These are phyloP conservation scores for Teratosphaeria viscida DNA, from an alignment of 2,329 filamentous ascomycete genomes.

Conservation along the genomic window DNA sequence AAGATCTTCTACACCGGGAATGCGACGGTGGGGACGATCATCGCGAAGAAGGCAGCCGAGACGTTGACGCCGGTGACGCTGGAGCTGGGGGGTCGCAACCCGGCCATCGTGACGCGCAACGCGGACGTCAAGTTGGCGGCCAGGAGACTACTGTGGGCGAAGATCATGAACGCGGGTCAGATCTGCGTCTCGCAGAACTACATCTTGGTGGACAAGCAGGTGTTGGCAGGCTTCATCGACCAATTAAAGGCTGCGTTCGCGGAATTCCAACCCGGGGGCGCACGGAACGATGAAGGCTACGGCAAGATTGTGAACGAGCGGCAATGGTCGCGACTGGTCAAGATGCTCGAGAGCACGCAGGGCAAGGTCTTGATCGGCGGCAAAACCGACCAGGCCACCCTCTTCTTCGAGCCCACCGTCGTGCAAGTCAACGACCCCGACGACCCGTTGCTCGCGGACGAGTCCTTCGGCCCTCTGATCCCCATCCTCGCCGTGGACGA, in stretches of 20 bases:
- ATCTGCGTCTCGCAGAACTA: conserved; percentile 92
- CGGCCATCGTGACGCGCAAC: conserved; percentile 79
- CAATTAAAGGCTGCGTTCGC: conserved; percentile 59
- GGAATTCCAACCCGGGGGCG: conserved; percentile 76
- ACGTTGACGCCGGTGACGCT: conserved; percentile 69
- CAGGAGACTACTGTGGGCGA: conserved; percentile 77
- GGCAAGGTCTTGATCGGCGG: conserved; percentile 86
- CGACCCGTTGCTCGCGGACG: conserved; percentile 69
- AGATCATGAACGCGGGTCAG: conserved; percentile 77
- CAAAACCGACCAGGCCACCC: conserved; percentile 64
- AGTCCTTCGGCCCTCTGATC: conserved; percentile 90
- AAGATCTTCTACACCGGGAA: conserved; percentile 97
- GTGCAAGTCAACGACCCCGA: conserved; percentile 67
- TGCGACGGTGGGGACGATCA: conserved; percentile 54
- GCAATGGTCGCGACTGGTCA: conserved; percentile 75
- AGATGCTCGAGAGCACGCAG: conserved; percentile 73
- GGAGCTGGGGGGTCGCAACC: conserved; percentile 86
- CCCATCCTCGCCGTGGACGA: conserved; percentile 67
- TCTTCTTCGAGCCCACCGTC: conserved; percentile 87
- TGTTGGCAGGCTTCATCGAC: conserved; percentile 41
- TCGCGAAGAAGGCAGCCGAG: conserved; percentile 43
- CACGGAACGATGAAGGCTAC: conserved; percentile 67
- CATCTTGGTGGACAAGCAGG: conserved; percentile 69
- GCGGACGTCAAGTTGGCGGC: conserved; percentile 73
- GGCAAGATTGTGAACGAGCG: conserved; percentile 68